Evolutionary conservation across 345 rosid species (phyloP), one percentile per base, ranked within the genome.

Genomic region (Citrus hindsii): DNA sequence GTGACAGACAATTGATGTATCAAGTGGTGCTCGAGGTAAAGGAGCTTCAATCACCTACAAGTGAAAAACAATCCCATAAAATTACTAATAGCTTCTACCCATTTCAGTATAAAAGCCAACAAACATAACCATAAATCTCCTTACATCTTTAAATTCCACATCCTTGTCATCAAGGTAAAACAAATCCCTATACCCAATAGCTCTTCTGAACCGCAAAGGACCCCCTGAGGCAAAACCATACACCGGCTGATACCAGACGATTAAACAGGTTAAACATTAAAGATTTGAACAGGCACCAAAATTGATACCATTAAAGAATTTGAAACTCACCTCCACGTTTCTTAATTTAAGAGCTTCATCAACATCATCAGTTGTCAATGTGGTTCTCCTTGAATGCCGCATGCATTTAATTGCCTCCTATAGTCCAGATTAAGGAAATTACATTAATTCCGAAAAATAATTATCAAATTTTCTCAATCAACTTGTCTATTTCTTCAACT

Each of bases 21-120:
- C 99, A 80, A 94, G 97, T 27, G 97, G 99, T 40, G 97, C 97
- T 87, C 88, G 92, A 16, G 99, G 99, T 83, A 96, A 87, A 65
- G 97, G 97, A 73, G 99, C 98, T 83, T 96, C 99, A 82, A 96
- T 90, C 75, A 96, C 92, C 98, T 96, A 74, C 67, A 82, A 64
- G 21, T 76, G 80, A 78, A 76, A 78, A 40, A 79, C 69, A 65
- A 67, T 33, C 71, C 51, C 1, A 51, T 25, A 74, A 67, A 27
- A 58, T 77, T 35, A 74, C 62, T 72, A 75, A 76, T 61, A 10
- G 3, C 30, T 56, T 18, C n/a, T 48, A 74, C 70, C 35, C 18
- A 64, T 56, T 60, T 56, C 25, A 59, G 71, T 48, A n/a, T 12
- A 81, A 75, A 74, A 9, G 9, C 13, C 2, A 76, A 28, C 24